Evolutionary conservation across 2,329 filamentous ascomycete genomes (phyloP).

Genomic region (Monosporascus sp.): DNA sequence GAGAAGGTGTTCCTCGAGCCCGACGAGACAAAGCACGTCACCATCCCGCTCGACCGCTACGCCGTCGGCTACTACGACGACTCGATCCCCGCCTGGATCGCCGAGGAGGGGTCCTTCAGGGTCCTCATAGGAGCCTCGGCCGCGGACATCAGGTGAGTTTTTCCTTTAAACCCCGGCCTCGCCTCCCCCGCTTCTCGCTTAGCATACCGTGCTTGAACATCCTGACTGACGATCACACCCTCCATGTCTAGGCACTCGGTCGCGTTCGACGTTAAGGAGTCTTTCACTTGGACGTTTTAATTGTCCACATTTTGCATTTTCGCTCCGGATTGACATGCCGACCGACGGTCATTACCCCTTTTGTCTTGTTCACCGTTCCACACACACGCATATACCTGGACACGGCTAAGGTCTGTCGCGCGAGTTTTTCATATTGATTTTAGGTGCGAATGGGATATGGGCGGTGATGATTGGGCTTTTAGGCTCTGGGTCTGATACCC

Average conservation of each 20-base stretch:
- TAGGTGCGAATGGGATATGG: too few relatives aligned
- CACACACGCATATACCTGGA: too few relatives aligned
- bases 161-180: background rate
- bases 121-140: constrained; percentile 59
- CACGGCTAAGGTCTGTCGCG: too few relatives aligned
- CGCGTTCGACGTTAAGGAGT: constrained; percentile 56
- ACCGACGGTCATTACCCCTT: too few relatives aligned
- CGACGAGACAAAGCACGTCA: constrained; percentile 49
- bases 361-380: too few relatives aligned
- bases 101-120: constrained; percentile 59
- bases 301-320: too few relatives aligned
- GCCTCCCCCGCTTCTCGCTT: constrained; percentile 12
- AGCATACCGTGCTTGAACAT: constrained; percentile 6
- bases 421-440: too few relatives aligned
- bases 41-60: constrained; percentile 42
- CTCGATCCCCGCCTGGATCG: constrained; percentile 55
- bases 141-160: constrained; percentile 55
- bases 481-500: too few relatives aligned
- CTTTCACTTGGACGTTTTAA: constrained; percentile 62
- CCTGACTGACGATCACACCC: constrained; percentile 18
- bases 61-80: constrained; percentile 61
- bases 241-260: constrained; percentile 35
- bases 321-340: too few relatives aligned
- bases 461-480: too few relatives aligned
- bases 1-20: constrained; percentile 57